Conservation (phyloP, 306 rosid species). For the Begonia fuchsioides region DNA sequence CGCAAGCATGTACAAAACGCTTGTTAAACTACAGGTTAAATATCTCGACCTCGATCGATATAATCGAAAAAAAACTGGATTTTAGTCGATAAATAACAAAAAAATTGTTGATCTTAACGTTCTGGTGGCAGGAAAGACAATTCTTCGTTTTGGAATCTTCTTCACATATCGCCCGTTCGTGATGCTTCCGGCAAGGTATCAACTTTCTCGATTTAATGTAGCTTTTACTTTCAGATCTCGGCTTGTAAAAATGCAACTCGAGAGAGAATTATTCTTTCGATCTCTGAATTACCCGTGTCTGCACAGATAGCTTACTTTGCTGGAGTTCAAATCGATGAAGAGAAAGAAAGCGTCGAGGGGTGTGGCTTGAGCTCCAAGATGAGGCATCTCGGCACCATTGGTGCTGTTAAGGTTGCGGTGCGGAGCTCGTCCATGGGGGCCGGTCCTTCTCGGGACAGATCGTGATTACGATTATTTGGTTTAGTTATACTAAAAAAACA, state of each 20-base stretch:
- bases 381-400: conserved; percentile 73
- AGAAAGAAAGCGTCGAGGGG: conserved; percentile 22
- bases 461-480: background rate
- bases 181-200: conserved; percentile 87
- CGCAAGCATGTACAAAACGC: conserved; percentile 79
- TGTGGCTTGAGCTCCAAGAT: conserved; percentile 48
- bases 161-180: conserved; percentile 77
- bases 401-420: conserved; percentile 72
- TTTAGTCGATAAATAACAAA: conserved; percentile 16
- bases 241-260: no score
- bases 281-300: conserved; percentile 3
- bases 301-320: conserved; percentile 78
- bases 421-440: conserved; percentile 61
- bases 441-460: conserved; percentile 40
- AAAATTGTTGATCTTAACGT: conserved; percentile 2
- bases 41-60: no score
- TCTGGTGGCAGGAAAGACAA: conserved; percentile 57
- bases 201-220: background rate
- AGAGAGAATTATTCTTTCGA: background rate
- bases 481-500: no score
- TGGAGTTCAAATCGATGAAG: conserved; percentile 76
- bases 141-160: conserved; percentile 89
- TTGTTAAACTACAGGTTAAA: conserved; percentile 90
- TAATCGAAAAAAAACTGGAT: background rate
- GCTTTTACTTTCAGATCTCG: no score